phyloP scores from a whole-genome alignment of 805 yeast species.

The Suhomyces canberraensis region DNA sequence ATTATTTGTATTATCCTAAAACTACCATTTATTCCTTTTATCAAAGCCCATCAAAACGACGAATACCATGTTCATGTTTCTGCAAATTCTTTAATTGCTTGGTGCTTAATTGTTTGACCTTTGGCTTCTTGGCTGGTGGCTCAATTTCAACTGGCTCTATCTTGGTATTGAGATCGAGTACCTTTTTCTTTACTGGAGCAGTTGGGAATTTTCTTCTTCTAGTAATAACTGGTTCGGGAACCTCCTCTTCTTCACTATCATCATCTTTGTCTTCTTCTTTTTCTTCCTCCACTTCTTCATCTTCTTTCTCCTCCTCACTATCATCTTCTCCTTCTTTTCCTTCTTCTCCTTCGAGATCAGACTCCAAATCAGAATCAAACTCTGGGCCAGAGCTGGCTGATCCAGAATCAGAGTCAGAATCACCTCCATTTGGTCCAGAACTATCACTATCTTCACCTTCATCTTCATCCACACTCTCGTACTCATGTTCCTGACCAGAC shows the following conservation, averaged over 20 bases:
- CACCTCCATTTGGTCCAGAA: slow-evolving; percentile 22
- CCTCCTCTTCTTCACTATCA: slow-evolving; percentile 14
- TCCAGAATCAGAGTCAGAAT: slow-evolving; percentile 7
- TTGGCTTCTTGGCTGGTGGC: slow-evolving; percentile 28
- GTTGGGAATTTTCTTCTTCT: slow-evolving; percentile 6
- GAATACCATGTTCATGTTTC: slow-evolving; percentile 61
- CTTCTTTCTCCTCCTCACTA: slow-evolving; percentile 10
- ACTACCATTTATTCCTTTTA: no score
- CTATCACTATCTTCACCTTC: slow-evolving; percentile 20
- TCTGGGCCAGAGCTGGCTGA: slow-evolving; percentile 4
- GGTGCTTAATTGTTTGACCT: slow-evolving; percentile 30
- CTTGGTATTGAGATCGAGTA: slow-evolving; percentile 2
- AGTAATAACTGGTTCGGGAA: neutral
- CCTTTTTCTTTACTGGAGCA: slow-evolving; percentile 4
- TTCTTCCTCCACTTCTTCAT: slow-evolving; percentile 10
- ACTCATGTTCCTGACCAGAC: slow-evolving; percentile 41
- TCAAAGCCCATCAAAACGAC: slow-evolving; percentile 59
- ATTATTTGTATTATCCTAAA: no score
- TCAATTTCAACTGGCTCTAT: slow-evolving; percentile 11
- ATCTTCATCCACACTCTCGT: slow-evolving; percentile 15
- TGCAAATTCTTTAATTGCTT: slow-evolving; percentile 49
- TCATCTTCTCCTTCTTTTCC: slow-evolving; percentile 14
- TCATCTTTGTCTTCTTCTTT: slow-evolving; percentile 9
- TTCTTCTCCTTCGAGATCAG: neutral
- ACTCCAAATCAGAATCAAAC: neutral